Conservation (phyloP, 768 basidiomycete species). For the Lentinula sp. region DNA sequence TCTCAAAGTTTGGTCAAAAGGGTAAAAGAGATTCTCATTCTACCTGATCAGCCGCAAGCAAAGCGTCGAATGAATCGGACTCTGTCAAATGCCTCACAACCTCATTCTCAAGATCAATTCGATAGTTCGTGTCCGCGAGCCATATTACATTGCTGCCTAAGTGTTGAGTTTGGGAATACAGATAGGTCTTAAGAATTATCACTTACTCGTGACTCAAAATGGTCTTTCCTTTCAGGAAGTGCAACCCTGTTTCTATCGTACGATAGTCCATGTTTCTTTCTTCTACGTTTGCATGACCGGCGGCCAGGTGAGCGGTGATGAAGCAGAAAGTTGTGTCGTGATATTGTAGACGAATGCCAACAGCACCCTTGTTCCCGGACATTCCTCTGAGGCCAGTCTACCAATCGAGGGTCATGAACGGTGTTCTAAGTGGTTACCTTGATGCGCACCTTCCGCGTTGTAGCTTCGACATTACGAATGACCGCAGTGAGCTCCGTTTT, state of each 20-base stretch:
- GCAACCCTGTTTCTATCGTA: constrained; percentile 78
- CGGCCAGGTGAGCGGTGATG: constrained; percentile 92
- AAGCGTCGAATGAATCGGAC: constrained; percentile 59
- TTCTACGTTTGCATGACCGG: constrained; percentile 86
- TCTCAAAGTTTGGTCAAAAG: not conserved
- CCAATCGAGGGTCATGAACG: not conserved
- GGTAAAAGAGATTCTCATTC: not conserved
- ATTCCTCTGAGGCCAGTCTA: constrained; percentile 89
- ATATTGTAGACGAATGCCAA: constrained; percentile 88
- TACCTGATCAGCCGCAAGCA: constrained; percentile 86
- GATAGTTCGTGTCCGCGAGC: constrained; percentile 95
- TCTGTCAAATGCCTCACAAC: constrained; percentile 65
- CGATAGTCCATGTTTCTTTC: constrained; percentile 91
- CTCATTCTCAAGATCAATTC: constrained; percentile 82
- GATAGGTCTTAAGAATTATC: not conserved
- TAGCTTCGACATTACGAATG: constrained; percentile 88
- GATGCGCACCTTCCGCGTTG: constrained; percentile 73
- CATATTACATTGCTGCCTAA: constrained; percentile 79
- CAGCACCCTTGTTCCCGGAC: constrained; percentile 96
- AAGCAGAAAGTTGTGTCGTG: constrained; percentile 92
- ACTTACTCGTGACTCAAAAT: constrained; percentile 88
- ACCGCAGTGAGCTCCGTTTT: constrained; percentile 69
- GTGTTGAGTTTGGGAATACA: not conserved
- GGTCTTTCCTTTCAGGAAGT: constrained; percentile 85
- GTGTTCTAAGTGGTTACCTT: not conserved